phyloP scores from a whole-genome alignment of 73 alveolate genomes.

The Stentor roeselii region DNA sequence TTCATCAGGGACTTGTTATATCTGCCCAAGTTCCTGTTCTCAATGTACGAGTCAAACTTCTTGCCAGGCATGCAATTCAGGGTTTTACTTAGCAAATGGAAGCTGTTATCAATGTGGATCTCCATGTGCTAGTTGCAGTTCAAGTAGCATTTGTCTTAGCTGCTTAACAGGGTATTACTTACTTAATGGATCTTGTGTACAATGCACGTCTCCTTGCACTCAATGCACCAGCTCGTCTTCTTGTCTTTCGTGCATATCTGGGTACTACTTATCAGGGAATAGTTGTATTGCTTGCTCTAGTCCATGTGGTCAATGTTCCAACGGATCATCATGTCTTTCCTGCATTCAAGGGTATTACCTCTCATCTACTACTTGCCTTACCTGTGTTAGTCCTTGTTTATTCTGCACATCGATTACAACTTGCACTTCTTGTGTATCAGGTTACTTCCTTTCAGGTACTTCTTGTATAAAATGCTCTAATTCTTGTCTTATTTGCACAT shows the following conservation, averaged over 20 bases:
- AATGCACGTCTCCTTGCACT: background rate
- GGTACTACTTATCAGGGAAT: no score
- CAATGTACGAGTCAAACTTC: background rate
- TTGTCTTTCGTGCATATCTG: no score
- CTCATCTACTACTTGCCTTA: background rate
- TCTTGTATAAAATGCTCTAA: background rate
- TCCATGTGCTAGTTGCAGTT: no score
- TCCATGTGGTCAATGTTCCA: no score
- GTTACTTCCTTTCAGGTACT: background rate
- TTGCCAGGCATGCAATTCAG: background rate
- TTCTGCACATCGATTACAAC: background rate
- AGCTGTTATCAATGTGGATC: background rate
- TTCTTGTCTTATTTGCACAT: background rate
- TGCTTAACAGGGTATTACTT: background rate
- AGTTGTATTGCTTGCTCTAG: no score
- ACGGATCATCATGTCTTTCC: no score
- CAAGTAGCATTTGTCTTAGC: no score
- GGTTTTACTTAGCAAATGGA: background rate
- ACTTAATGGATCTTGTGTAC: background rate
- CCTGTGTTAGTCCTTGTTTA: background rate
- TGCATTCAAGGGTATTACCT: no score
- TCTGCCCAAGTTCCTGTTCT: background rate
- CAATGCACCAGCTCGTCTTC: background rate
- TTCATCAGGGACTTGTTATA: no score
- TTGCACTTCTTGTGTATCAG: background rate